phyloP scores from a whole-genome alignment of 257 asterid species.

The Przewalskia tangutica region DNA sequence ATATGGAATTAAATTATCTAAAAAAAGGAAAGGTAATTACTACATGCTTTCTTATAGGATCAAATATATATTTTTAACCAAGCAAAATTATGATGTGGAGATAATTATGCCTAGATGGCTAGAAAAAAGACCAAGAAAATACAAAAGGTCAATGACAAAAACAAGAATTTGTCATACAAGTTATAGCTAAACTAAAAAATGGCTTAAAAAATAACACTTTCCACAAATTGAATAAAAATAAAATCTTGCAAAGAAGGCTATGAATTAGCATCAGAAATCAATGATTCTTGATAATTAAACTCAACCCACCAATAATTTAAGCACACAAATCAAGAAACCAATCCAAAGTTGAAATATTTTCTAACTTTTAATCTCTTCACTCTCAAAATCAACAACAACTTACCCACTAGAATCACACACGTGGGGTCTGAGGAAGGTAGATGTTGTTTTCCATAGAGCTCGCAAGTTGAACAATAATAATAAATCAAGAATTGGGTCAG shows the following conservation, averaged over 20 bases:
- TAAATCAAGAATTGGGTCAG: background rate
- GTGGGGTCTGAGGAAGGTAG: too few species aligned
- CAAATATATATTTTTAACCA: background rate
- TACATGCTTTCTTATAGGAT: background rate
- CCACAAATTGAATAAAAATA: background rate
- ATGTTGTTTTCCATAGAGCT: too few species aligned
- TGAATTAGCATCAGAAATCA: background rate
- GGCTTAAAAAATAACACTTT: background rate
- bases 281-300: background rate
- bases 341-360: slow-evolving; percentile 11
- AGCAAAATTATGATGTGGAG: background rate
- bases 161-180: background rate
- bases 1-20: background rate
- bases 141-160: background rate
- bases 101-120: background rate
- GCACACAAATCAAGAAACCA: background rate
- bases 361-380: background rate
- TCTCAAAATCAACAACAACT: background rate
- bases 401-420: too few species aligned
- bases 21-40: background rate
- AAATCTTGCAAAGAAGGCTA: background rate
- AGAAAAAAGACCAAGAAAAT: background rate
- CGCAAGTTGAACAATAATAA: too few species aligned
- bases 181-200: background rate
- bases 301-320: background rate